phyloP scores from a whole-genome alignment of 768 basidiomycete genomes.

The Crucibulum laeve region DNA sequence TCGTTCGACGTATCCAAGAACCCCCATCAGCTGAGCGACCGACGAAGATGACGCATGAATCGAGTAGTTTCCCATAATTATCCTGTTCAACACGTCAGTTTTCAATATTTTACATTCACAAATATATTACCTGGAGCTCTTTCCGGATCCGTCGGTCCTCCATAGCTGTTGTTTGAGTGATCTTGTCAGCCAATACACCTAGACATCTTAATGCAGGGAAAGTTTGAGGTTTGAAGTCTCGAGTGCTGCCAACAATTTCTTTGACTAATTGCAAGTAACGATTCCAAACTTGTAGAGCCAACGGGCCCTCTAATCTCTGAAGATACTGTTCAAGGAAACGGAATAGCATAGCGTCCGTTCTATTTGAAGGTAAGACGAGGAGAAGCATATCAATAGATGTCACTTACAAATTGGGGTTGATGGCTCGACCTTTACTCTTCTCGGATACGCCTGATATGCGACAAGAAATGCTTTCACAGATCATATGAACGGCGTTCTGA shows the following conservation, averaged over 20 bases:
- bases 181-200: slow-evolving; percentile 74
- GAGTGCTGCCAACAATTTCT: slow-evolving; percentile 62
- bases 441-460: slow-evolving; percentile 57
- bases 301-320: slow-evolving; percentile 77
- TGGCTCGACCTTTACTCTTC: slow-evolving; percentile 51
- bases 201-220: slow-evolving; percentile 79
- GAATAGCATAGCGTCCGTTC: slow-evolving; percentile 71
- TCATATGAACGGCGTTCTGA: slow-evolving; percentile 82
- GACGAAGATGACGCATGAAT: slow-evolving; percentile 69
- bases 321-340: slow-evolving; percentile 88
- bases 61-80: slow-evolving; percentile 79
- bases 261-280: slow-evolving; percentile 74
- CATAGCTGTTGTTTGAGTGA: slow-evolving; percentile 85
- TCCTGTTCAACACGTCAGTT: slow-evolving; percentile 42
- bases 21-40: slow-evolving; percentile 71
- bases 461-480: slow-evolving; percentile 75
- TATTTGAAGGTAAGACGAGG: slow-evolving; percentile 21
- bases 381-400: neutral
- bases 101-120: neutral
- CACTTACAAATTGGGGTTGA: slow-evolving; percentile 67
- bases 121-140: slow-evolving; percentile 70
- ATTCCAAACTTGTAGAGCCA: slow-evolving; percentile 91
- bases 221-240: slow-evolving; percentile 66
- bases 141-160: slow-evolving; percentile 86
- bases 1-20: slow-evolving; percentile 72